Evolutionary conservation across 75 land plant species (phyloP).

Genomic region (Sequoiadendron giganteum): DNA sequence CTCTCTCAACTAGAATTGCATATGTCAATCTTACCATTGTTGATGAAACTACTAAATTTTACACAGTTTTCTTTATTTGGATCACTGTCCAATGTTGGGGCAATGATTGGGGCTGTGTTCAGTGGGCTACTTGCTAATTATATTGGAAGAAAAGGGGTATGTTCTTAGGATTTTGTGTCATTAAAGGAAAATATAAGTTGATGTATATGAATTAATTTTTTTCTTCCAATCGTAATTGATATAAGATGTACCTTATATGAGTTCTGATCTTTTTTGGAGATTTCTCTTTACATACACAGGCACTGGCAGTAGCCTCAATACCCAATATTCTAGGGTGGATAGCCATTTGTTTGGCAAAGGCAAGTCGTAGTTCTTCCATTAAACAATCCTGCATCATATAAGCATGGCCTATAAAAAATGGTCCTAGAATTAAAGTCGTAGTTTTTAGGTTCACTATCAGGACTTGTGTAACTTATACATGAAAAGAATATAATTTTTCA

Average conservation of each 20-base stretch:
- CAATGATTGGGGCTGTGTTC: conserved; percentile 40
- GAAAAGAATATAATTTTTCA: too few species aligned
- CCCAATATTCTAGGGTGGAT: conserved; percentile 89
- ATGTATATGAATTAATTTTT: neutral
- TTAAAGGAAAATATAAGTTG: neutral
- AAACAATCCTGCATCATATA: neutral
- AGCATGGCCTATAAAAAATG: neutral
- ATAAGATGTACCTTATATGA: neutral
- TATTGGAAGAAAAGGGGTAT: conserved; percentile 41
- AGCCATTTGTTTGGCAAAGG: conserved; percentile 70
- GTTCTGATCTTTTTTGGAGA: neutral
- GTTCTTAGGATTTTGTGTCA: neutral
- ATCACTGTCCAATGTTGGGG: conserved; percentile 39
- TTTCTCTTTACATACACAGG: conserved; percentile 33
- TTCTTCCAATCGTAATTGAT: neutral
- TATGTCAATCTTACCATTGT: neutral
- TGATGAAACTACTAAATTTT: neutral
- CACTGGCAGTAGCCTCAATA: conserved; percentile 73
- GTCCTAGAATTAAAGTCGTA: neutral
- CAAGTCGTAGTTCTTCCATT: conserved; percentile 19
- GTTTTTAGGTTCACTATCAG: too few species aligned
- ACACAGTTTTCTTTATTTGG: conserved; percentile 45
- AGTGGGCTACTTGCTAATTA: conserved; percentile 36
- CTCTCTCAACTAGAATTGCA: neutral
- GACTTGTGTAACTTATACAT: too few species aligned